Conservation (phyloP, 768 basidiomycete genomes). For the Kwoniella shandongensis region DNA sequence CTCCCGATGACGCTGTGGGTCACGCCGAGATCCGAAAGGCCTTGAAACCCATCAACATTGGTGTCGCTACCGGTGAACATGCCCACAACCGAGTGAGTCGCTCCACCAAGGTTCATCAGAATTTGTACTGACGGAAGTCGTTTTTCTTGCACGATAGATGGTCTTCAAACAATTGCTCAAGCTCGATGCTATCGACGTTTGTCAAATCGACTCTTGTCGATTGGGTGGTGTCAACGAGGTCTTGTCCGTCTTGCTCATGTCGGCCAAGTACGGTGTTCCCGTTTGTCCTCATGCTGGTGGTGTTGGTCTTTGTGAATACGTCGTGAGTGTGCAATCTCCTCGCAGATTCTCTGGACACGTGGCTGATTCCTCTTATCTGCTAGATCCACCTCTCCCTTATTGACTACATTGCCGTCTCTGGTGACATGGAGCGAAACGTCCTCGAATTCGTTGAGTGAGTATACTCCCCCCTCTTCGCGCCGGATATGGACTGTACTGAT, state of each 20-base stretch:
- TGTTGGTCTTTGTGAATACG: constrained; percentile 89
- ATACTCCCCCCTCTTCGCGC: not conserved
- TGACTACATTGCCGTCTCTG: constrained; percentile 89
- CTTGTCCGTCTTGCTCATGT: constrained; percentile 84
- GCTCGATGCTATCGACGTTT: constrained; percentile 84
- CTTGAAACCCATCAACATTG: constrained; percentile 74
- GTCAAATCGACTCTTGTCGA: constrained; percentile 92
- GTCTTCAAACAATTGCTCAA: constrained; percentile 92
- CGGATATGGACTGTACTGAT: not conserved
- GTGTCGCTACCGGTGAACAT: constrained; percentile 92
- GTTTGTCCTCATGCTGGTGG: constrained; percentile 95
- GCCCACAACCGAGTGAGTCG: constrained; percentile 68
- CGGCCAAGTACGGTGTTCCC: constrained; percentile 82
- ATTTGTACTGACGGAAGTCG: too few species aligned
- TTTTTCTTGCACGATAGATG: constrained; percentile 30
- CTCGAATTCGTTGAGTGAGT: constrained; percentile 60
- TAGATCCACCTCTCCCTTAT: constrained; percentile 65
- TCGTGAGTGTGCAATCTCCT: constrained; percentile 57
- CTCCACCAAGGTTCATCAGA: too few species aligned
- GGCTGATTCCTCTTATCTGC: not conserved
- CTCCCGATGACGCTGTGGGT: constrained; percentile 85
- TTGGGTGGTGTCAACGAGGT: constrained; percentile 92
- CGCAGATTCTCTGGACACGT: not conserved
- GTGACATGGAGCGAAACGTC: constrained; percentile 89
- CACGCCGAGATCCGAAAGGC: constrained; percentile 62